Evolutionary conservation across 2,329 filamentous ascomycete genomes (phyloP).

Genomic region (Neofusicoccum laricinum): DNA sequence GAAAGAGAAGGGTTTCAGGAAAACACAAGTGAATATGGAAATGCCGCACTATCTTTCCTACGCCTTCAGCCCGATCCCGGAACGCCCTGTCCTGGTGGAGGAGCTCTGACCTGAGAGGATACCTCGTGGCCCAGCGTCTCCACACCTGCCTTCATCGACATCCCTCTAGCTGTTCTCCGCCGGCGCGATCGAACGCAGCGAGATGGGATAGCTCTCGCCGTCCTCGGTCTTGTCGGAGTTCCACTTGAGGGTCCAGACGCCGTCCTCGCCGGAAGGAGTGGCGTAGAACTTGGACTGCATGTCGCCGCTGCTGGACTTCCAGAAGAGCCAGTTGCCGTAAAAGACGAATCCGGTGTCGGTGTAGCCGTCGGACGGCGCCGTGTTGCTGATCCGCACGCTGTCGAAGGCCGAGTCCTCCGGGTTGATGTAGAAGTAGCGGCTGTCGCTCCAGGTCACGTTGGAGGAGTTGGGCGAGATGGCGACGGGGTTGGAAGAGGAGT

Average conservation of each 20-base stretch:
- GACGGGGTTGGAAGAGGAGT: neutral
- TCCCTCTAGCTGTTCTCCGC: neutral
- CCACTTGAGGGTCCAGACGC: conserved; percentile 8
- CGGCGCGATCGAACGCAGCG: conserved; percentile 4
- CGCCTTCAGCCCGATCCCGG: too few species aligned
- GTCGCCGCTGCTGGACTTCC: neutral
- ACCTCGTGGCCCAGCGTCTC: too few species aligned
- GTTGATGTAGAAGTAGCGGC: conserved; percentile 13
- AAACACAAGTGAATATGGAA: too few species aligned
- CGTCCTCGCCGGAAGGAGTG: neutral
- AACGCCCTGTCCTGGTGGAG: too few species aligned
- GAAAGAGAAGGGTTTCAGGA: too few species aligned
- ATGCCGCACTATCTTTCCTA: too few species aligned
- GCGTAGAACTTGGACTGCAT: conserved; percentile 13
- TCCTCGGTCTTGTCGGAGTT: neutral
- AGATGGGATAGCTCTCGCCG: neutral
- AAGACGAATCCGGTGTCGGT: conserved; percentile 14
- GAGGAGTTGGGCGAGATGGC: conserved; percentile 1
- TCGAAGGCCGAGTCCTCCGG: conserved; percentile 1
- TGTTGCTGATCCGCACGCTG: neutral
- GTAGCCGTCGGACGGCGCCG: neutral
- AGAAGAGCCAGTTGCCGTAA: conserved; percentile 13
- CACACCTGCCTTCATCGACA: too few species aligned
- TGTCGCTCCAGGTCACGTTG: neutral
- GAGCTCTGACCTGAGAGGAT: too few species aligned